Percentiles rank a stretch among this genome's conserved stretches.
phyloP scores from a whole-genome alignment of 176 grass and related monocot genomes.

The Zoysia pacifica region DNA sequence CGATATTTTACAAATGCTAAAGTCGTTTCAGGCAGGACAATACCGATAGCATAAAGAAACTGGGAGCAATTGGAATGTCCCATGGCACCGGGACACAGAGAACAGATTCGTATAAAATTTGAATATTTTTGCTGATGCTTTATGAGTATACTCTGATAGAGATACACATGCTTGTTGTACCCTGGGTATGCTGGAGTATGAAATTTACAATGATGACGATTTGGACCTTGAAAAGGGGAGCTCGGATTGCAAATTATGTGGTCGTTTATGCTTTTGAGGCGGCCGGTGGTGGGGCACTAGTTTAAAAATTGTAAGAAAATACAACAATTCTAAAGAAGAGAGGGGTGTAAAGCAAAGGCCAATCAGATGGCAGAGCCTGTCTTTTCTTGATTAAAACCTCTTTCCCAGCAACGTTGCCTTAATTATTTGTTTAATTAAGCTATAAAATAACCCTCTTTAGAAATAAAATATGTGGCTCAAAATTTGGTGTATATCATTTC shows the following conservation, averaged over 20 bases:
- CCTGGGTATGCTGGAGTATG: neutral
- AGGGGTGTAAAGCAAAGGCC: constrained; percentile 32
- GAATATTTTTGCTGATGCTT: constrained; percentile 18
- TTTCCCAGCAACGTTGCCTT: constrained; percentile 4
- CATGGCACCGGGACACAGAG: constrained; percentile 2
- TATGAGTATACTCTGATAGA: constrained; percentile 30
- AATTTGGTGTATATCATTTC: neutral
- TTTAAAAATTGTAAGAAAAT: constrained; percentile 43
- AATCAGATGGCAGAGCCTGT: constrained; percentile 53
- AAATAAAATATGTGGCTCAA: neutral
- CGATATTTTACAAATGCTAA: neutral
- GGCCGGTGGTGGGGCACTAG: constrained; percentile 40
- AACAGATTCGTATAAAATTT: neutral
- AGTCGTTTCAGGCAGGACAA: constrained; percentile 39
- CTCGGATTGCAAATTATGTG: constrained; percentile 51
- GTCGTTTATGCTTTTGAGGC: constrained; percentile 75
- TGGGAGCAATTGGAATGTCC: constrained; percentile 40
- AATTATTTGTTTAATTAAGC: constrained; percentile 10
- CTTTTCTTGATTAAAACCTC: constrained; percentile 28
- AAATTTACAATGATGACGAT: constrained; percentile 51
- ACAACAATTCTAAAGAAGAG: constrained; percentile 27
- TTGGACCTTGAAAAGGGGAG: constrained; percentile 50
- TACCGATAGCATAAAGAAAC: constrained; percentile 43
- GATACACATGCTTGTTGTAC: neutral
- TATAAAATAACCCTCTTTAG: neutral